Base-by-base conservation (phyloP, 169 alveolate species). In the Cryptosporidium sp. region DNA sequence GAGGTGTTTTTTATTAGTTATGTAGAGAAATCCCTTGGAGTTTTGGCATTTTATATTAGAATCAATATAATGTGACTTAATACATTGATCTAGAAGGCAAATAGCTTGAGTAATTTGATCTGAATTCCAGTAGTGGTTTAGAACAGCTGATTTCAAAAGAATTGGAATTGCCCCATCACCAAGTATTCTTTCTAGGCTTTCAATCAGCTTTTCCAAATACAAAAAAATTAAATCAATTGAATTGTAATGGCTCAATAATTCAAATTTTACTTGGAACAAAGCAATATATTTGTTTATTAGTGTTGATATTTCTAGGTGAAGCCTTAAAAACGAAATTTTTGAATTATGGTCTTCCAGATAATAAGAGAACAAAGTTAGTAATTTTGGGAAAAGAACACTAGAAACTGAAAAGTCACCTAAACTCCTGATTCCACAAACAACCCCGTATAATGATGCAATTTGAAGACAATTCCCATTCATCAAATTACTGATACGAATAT, bases 401-500 rank as follows among this genome's bases (percentile, higher is more conserved):
- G 39, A 45, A 21, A 80, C 50, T 59, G 73, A 43, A 23, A 62
- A 16, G 21, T 80, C 89, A 18, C 75, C 89, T 21, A 80, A 31
- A 58, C 89, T 65, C 62, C 75, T 80, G 21, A 80, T 80, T 80
- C 89, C 89, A 4, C 89, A 80, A 26, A 80, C 68, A 31, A 80
- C 21, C 14, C 89, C 89, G 29, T 62, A 80, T 45, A 80, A 41
- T 29, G 89, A 59, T 61, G 89, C 89, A 62, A 59, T 80, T 12
- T 80, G 80, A 43, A 80, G 65, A 26, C 51, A 62, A 80, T 62
- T 80, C n/a, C 73, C 39, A 26, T n/a, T 80, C 4, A 8, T 31
- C 26, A 80, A 14, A 65, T 65, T 37, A 35, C 21, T 37, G 31
- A 80, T n/a, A 37, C 68, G 35, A 45, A 21, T 39, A 26, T 62